phyloP scores from a whole-genome alignment of 1,284 basidiomycete species.

The Naganishia sp. region DNA sequence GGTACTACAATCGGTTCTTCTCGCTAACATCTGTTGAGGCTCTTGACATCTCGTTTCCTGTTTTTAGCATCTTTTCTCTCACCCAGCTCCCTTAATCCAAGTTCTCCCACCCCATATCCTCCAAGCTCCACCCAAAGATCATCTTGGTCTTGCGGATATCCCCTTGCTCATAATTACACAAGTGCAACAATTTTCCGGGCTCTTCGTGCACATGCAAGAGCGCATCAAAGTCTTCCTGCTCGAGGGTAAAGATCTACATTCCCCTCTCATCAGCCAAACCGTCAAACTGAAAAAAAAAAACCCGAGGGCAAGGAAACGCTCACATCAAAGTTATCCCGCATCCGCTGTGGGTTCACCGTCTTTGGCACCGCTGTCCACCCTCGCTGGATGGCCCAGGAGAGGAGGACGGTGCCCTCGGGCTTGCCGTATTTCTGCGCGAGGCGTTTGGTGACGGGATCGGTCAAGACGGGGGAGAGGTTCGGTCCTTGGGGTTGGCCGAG shows the following conservation, averaged over 20 bases:
- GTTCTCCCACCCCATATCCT: slow-evolving; percentile 38
- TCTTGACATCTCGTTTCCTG: no score
- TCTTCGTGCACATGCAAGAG: slow-evolving; percentile 31
- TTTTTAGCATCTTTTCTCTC: no score
- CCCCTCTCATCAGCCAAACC: background rate
- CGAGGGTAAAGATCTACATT: slow-evolving; percentile 26
- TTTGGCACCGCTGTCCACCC: slow-evolving; percentile 36
- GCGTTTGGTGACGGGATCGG: slow-evolving; percentile 19
- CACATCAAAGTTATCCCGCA: slow-evolving; percentile 35
- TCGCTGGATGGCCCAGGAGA: slow-evolving; percentile 33
- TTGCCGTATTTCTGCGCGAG: slow-evolving; percentile 30
- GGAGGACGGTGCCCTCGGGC: slow-evolving; percentile 26
- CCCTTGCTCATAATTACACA: slow-evolving; percentile 23
- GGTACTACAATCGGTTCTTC: no score
- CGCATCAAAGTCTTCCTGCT: slow-evolving; percentile 25
- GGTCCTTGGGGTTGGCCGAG: slow-evolving; percentile 26
- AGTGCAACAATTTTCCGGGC: slow-evolving; percentile 30
- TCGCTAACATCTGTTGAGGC: no score
- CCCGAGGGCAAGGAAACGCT: slow-evolving; percentile 5
- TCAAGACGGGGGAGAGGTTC: slow-evolving; percentile 13
- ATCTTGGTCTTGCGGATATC: slow-evolving; percentile 26
- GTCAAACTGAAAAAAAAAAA: background rate
- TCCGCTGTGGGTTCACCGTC: slow-evolving; percentile 29
- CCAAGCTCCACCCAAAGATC: slow-evolving; percentile 35
- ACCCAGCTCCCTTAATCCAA: slow-evolving; percentile 25